Evolutionary conservation across 805 yeast species (phyloP).

Genomic region (Candida pini): DNA sequence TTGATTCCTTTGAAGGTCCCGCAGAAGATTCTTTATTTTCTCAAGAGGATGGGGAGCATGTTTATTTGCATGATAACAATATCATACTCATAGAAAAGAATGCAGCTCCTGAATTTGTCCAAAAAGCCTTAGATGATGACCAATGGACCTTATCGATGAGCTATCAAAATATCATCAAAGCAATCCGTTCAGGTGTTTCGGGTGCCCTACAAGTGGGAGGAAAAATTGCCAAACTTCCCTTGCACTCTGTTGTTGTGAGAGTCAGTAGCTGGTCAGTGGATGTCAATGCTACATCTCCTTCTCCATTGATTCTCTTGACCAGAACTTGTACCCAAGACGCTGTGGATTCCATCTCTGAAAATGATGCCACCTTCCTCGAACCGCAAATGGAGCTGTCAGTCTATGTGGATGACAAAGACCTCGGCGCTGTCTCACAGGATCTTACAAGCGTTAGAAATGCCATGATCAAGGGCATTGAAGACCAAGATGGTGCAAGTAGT

Average conservation of each 20-base stretch:
- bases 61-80: slow-evolving; percentile 44
- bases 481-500: slow-evolving; percentile 33
- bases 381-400: slow-evolving; percentile 81
- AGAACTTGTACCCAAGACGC: slow-evolving; percentile 40
- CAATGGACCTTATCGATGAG: slow-evolving; percentile 44
- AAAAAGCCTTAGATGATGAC: slow-evolving; percentile 15
- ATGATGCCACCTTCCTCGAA: slow-evolving; percentile 58
- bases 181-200: slow-evolving; percentile 51
- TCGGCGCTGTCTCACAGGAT: slow-evolving; percentile 85
- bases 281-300: slow-evolving; percentile 35
- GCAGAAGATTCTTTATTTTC: slow-evolving; percentile 23
- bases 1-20: slow-evolving; percentile 30
- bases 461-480: slow-evolving; percentile 64
- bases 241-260: slow-evolving; percentile 56
- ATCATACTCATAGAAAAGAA: slow-evolving; percentile 32
- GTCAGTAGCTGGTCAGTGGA: slow-evolving; percentile 52
- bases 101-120: slow-evolving; percentile 20
- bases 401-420: slow-evolving; percentile 58
- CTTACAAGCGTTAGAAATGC: slow-evolving; percentile 76
- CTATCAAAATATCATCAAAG: slow-evolving; percentile 46
- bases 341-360: slow-evolving; percentile 23
- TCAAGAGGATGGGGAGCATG: slow-evolving; percentile 35
- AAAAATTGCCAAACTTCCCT: slow-evolving; percentile 45
- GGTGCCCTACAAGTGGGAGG: slow-evolving; percentile 69
- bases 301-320: slow-evolving; percentile 39